Percentiles rank a stretch among this genome's conserved stretches.
These are phyloP conservation scores for Silene vulgaris DNA, from an alignment of 179 eudicot species.

Conservation along the genomic window DNA sequence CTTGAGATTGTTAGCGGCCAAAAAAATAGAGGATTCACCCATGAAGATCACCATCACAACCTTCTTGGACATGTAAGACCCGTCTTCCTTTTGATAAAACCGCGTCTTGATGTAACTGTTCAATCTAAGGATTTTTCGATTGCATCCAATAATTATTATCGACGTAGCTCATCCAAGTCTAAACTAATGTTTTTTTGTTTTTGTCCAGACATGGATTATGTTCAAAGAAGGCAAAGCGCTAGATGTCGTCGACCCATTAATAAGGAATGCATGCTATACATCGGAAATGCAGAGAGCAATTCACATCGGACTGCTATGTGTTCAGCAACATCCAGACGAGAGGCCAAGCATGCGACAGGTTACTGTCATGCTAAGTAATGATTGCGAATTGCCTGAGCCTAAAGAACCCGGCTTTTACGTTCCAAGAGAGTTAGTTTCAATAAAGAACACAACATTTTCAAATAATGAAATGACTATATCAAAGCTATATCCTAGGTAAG, in stretches of 20 bases:
- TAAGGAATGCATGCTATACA: conserved; percentile 8
- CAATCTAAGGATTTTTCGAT: too few species aligned
- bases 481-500: conserved; percentile 12
- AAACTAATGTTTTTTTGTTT: conserved; percentile 7
- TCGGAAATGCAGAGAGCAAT: conserved; percentile 26
- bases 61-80: conserved; percentile 42
- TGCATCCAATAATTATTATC: too few species aligned
- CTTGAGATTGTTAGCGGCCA: conserved; percentile 27
- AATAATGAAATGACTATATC: conserved; percentile 13
- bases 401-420: conserved; percentile 36
- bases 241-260: conserved; percentile 30
- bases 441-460: background rate
- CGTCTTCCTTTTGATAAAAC: background rate
- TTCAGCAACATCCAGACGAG: conserved; percentile 32
- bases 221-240: conserved; percentile 12
- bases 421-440: background rate
- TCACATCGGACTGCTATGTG: conserved; percentile 35
- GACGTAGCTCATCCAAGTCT: too few species aligned
- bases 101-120: background rate
- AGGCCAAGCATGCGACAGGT: conserved; percentile 37
- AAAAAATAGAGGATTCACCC: conserved; percentile 33
- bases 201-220: conserved; percentile 23
- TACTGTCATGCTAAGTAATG: conserved; percentile 27
- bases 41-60: conserved; percentile 27
- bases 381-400: conserved; percentile 27